Percentiles rank a stretch among this genome's conserved stretches.
Evolutionary conservation across 2,329 filamentous ascomycete genomes (phyloP).

Genomic region (Colletotrichum paranaense): DNA sequence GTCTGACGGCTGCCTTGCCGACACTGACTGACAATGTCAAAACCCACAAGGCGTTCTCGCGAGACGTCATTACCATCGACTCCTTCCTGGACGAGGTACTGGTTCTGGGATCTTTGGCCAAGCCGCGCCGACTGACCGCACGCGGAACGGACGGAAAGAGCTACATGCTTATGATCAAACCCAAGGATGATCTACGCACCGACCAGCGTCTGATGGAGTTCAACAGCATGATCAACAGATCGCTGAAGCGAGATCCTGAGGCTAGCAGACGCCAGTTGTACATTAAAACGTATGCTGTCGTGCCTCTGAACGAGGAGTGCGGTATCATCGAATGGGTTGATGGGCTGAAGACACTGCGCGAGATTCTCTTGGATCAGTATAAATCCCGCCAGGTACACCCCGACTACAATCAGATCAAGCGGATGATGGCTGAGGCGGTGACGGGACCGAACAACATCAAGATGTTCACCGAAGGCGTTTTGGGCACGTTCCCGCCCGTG

Average conservation of each 20-base stretch:
- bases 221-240: constrained; percentile 97
- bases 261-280: constrained; percentile 91
- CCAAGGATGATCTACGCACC: constrained; percentile 96
- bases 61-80: constrained; percentile 85
- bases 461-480: constrained; percentile 76
- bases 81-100: constrained; percentile 88
- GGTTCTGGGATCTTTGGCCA: constrained; percentile 90
- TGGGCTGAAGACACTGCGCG: constrained; percentile 91
- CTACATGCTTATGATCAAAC: constrained; percentile 95
- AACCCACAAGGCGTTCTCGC: constrained; percentile 87
- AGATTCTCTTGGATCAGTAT: constrained; percentile 86
- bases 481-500: constrained; percentile 80
- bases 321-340: constrained; percentile 99
- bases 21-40: constrained; percentile 76
- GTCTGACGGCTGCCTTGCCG: constrained; percentile 85
- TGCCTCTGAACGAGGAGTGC: constrained; percentile 96
- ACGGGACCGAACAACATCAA: constrained; percentile 68
- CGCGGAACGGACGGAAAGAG: constrained; percentile 88
- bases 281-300: constrained; percentile 97
- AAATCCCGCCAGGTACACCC: constrained; percentile 76
- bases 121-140: constrained; percentile 89
- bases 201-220: constrained; percentile 99
- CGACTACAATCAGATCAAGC: constrained; percentile 76
- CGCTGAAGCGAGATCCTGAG: constrained; percentile 90
- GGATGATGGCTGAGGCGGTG: constrained; percentile 72